A percentile compares a stretch with the other conserved stretches of the same genome.
Conservation (phyloP, 345 rosid species). For the Kandelia obovata region DNA sequence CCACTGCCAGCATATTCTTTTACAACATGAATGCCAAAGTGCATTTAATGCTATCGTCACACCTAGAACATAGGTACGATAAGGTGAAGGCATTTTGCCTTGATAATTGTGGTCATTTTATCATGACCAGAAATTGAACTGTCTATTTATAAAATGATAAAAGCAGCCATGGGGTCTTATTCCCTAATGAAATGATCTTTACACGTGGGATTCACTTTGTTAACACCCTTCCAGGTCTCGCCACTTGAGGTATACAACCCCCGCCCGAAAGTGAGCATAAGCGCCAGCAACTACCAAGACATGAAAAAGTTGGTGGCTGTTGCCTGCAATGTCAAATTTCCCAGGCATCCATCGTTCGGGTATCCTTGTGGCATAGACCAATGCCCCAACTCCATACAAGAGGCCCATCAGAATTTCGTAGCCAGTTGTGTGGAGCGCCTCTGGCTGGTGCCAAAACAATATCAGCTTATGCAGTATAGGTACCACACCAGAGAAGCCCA, state of each 20-base stretch:
- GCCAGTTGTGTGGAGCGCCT: conserved; percentile 83
- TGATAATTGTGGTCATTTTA: not conserved
- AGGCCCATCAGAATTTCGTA: conserved; percentile 85
- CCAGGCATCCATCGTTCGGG: conserved; percentile 98
- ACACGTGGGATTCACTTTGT: not conserved
- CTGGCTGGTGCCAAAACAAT: conserved; percentile 77
- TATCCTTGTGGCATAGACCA: conserved; percentile 73
- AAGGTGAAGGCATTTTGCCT: no score
- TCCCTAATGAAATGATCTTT: not conserved
- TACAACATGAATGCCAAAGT: no score
- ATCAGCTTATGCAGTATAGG: conserved; percentile 80
- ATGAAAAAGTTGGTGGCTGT: conserved; percentile 92
- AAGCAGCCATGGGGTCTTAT: not conserved
- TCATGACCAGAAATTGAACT: not conserved
- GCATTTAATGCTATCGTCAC: no score
- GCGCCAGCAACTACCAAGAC: conserved; percentile 84
- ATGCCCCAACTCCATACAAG: conserved; percentile 65
- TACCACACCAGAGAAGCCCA: conserved; percentile 84
- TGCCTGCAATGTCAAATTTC: conserved; percentile 90
- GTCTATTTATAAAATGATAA: not conserved
- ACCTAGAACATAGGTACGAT: no score
- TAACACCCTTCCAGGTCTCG: conserved; percentile 73
- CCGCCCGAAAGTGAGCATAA: conserved; percentile 78
- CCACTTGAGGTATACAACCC: conserved; percentile 82
- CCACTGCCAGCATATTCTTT: no score